phyloP scores from a whole-genome alignment of 1,284 basidiomycete genomes.

The Kalmanozyma brasiliensis region DNA sequence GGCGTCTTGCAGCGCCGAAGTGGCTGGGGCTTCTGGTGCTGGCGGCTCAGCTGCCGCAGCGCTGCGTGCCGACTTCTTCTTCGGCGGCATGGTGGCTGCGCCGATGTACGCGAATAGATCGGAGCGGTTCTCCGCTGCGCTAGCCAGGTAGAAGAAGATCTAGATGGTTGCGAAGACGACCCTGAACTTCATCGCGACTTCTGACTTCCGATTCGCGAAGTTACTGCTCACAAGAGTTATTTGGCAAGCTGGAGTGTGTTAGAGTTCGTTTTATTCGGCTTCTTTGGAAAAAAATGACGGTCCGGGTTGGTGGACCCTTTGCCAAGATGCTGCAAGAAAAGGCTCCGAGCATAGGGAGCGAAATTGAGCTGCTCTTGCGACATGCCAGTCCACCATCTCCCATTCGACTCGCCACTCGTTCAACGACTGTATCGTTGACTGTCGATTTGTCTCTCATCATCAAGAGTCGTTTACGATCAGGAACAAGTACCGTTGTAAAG shows the following conservation, averaged over 20 bases:
- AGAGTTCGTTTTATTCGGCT: too few species aligned
- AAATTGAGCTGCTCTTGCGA: too few species aligned
- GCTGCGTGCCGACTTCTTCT: constrained; percentile 17
- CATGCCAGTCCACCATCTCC: too few species aligned
- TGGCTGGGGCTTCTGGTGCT: not conserved
- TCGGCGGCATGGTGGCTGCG: constrained; percentile 21
- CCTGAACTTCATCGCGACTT: not conserved
- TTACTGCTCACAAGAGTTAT: not conserved
- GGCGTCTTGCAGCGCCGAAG: constrained; percentile 20
- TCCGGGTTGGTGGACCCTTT: constrained; percentile 16
- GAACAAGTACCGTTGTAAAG: too few species aligned
- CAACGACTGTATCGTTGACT: too few species aligned
- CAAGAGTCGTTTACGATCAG: too few species aligned
- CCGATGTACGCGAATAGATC: not conserved
- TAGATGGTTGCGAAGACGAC: too few species aligned
- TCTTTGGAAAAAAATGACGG: constrained; percentile 1
- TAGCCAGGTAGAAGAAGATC: too few species aligned
- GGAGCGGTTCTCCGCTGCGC: too few species aligned
- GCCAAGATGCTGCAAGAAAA: constrained; percentile 15
- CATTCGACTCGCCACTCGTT: too few species aligned
- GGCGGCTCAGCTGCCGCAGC: constrained; percentile 6
- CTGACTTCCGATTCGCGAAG: constrained; percentile 42
- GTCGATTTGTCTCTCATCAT: too few species aligned
- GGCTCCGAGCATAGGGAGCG: constrained; percentile 27
- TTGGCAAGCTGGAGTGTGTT: too few species aligned